Conservation (phyloP, 345 rosid species). For the Camelina laxa region DNA sequence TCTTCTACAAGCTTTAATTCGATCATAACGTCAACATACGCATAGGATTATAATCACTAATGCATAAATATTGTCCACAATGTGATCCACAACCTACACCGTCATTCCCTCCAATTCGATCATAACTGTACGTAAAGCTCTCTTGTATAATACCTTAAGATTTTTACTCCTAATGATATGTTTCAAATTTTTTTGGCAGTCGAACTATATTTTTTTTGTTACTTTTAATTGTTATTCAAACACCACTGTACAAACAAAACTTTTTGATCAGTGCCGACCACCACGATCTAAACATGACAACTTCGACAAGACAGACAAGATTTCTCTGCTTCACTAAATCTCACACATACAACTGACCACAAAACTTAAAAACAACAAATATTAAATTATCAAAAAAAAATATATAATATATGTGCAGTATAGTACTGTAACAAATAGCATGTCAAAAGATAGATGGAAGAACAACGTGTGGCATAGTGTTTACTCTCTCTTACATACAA, state of each 20-base stretch:
- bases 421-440: not conserved
- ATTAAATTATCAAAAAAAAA: not conserved
- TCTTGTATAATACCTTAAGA: no score
- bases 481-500: constrained; percentile 26
- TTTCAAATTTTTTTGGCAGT: no score
- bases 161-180: no score
- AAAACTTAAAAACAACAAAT: not conserved
- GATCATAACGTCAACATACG: no score
- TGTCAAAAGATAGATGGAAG: constrained; percentile 6
- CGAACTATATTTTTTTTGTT: no score
- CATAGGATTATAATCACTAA: no score
- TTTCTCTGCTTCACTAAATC: constrained; percentile 24
- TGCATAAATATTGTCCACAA: no score
- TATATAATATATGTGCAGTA: not conserved
- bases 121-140: no score
- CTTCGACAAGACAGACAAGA: constrained; percentile 30
- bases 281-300: constrained; percentile 22
- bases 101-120: no score
- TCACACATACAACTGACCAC: constrained; percentile 21
- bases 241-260: not conserved
- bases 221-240: no score
- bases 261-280: constrained; percentile 18
- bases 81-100: no score
- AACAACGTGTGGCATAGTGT: not conserved
- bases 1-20: no score